Conservation (phyloP, 2,329 filamentous ascomycete species). For the Cordyceps cicadae region DNA sequence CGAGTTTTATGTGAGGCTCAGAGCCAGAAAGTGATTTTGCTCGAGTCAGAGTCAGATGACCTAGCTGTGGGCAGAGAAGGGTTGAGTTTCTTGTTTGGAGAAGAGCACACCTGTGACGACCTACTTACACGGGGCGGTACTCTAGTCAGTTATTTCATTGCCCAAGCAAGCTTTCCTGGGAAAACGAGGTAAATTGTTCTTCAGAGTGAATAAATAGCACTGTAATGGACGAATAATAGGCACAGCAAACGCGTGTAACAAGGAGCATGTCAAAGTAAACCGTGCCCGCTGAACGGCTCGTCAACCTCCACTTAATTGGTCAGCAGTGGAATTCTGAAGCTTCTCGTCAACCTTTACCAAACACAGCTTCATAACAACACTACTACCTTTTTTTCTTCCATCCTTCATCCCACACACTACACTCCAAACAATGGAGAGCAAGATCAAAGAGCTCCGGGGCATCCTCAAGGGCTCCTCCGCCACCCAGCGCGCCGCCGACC, state of each 20-base stretch:
- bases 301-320: conserved; percentile 10
- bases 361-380: not conserved
- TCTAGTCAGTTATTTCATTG: too few species aligned
- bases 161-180: too few species aligned
- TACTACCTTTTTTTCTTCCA: not conserved
- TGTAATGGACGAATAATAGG: not conserved
- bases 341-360: not conserved
- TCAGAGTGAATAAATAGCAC: too few species aligned
- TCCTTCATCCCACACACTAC: not conserved
- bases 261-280: too few species aligned
- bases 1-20: conserved; percentile 16
- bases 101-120: too few species aligned
- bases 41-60: not conserved
- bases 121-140: too few species aligned
- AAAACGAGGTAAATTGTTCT: too few species aligned
- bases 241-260: too few species aligned
- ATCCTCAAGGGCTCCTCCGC: conserved; percentile 48
- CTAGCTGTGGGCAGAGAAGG: not conserved
- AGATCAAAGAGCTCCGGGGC: conserved; percentile 37
- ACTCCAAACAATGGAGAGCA: not conserved
- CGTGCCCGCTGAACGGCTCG: not conserved
- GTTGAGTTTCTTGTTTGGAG: not conserved
- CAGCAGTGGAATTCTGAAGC: not conserved
- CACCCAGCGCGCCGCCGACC: conserved; percentile 27
- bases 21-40: not conserved